phyloP scores from a whole-genome alignment of 2,329 filamentous ascomycete genomes.

The Diaporthe ilicicola region DNA sequence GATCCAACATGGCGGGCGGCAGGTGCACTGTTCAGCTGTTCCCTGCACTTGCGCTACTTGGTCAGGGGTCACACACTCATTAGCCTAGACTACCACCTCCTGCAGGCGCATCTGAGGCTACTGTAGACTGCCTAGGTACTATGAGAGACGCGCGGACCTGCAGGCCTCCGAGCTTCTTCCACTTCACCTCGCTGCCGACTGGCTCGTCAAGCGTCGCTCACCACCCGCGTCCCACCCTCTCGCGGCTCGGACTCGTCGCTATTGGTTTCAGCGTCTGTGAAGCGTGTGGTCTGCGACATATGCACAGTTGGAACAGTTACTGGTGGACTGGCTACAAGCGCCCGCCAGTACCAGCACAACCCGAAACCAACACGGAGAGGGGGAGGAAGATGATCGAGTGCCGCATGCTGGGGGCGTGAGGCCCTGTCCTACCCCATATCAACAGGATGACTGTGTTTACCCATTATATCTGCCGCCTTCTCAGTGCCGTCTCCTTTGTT shows the following conservation, averaged over 20 bases:
- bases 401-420: constrained; percentile 16
- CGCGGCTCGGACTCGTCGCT: constrained; percentile 17
- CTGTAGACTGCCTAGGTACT: too few species aligned
- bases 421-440: constrained; percentile 17
- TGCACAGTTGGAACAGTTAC: not conserved
- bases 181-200: not conserved
- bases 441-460: not conserved
- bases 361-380: not conserved
- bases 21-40: constrained; percentile 33
- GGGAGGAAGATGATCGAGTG: not conserved
- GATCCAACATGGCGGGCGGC: constrained; percentile 16
- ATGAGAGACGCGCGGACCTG: not conserved
- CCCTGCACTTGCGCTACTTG: constrained; percentile 15
- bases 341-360: not conserved
- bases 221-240: constrained; percentile 1
- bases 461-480: not conserved
- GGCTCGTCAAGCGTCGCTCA: constrained; percentile 18
- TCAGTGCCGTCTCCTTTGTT: not conserved
- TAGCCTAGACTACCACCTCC: too few species aligned
- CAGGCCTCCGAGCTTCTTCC: constrained; percentile 20
- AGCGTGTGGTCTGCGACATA: not conserved
- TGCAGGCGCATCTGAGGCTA: constrained; percentile 21
- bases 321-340: constrained; percentile 23
- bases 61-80: constrained; percentile 15
- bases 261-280: constrained; percentile 25